phyloP scores from a whole-genome alignment of 2,329 filamentous ascomycete genomes.

The Alternaria brassicicola region DNA sequence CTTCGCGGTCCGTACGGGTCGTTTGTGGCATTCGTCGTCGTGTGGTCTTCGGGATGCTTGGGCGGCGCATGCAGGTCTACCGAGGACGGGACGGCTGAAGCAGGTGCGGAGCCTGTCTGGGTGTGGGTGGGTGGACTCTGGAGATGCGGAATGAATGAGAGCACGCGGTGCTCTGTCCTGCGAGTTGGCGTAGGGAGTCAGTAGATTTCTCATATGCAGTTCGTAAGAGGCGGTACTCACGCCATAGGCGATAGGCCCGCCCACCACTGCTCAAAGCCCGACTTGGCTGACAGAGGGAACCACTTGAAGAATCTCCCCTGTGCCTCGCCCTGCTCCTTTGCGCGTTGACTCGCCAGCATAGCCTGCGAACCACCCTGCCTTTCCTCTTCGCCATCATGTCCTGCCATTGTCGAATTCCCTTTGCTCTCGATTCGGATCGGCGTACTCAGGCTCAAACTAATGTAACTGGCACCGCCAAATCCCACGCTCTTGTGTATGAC shows the following conservation, averaged over 20 bases:
- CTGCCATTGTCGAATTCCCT: slow-evolving; percentile 39
- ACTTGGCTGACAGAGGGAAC: slow-evolving; percentile 91
- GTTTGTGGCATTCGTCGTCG: slow-evolving; percentile 56
- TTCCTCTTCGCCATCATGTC: slow-evolving; percentile 27
- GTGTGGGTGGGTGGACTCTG: slow-evolving; percentile 72
- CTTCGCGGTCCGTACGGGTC: slow-evolving; percentile 85
- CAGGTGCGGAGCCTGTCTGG: slow-evolving; percentile 64
- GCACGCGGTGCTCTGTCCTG: slow-evolving; percentile 80
- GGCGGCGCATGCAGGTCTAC: slow-evolving; percentile 48
- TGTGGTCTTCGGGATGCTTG: slow-evolving; percentile 48
- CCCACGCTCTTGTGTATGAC: slow-evolving; percentile 36
- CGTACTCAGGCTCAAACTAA: slow-evolving; percentile 37
- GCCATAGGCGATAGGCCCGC: slow-evolving; percentile 77
- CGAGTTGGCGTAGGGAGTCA: not conserved
- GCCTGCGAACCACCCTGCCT: slow-evolving; percentile 51
- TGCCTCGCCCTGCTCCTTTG: slow-evolving; percentile 46
- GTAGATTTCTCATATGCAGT: not conserved
- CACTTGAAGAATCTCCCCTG: slow-evolving; percentile 51
- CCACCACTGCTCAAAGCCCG: slow-evolving; percentile 80
- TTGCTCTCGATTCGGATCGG: slow-evolving; percentile 37
- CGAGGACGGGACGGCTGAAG: slow-evolving; percentile 51
- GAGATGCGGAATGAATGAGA: slow-evolving; percentile 84
- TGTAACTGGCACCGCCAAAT: slow-evolving; percentile 42
- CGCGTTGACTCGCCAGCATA: slow-evolving; percentile 56
- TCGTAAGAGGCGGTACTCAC: not conserved